Evolutionary conservation across 768 basidiomycete species (phyloP), one percentile per base, ranked within the genome.

Genomic region (Leccinum aurantiacum): DNA sequence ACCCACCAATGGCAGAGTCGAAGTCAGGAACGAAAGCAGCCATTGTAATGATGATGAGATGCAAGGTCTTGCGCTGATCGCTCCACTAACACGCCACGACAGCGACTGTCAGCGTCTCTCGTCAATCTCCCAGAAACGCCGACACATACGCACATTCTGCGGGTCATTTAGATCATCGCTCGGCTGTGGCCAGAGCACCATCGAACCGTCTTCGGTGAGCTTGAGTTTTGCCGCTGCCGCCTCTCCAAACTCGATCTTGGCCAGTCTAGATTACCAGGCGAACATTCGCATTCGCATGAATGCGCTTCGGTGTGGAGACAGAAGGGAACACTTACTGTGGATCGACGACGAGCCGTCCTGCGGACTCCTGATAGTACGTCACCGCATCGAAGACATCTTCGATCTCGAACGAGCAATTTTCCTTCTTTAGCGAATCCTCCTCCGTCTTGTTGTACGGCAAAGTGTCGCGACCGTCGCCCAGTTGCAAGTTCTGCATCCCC

Each of bases 341-440:
- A 69, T 88, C 85, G 15, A 88, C 75, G 54, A 88, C 82, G 44
- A 88, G 72, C 19, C 87, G 77, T 13, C 86, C 87, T 1, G 84
- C 84, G 59, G 77, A 74, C 14, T 77, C 69, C 61, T 86, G 84
- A 53, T 87, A 84, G 57, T 82, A 84, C 0, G 69, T 56, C 22
- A 67, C 54, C 41, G 78, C 60, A 59, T 81, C 76, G 10, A 80
- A 52, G 19, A 46, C 19, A 3, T 69, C 70, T 24, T 58, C 51
- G 4, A 7, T 25, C 1, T 31, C 53, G 2, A 2, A 6, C 1
- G 5, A 27, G 9, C 4, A 6, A 0, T 0, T 15, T 14, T 46
- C 57, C 17, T 59, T 54, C 9, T 63, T 55, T 13, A 62, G 15
- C 24, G 60, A 48, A 17, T 59, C 35, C 0, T 56, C 60, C 11